Base-by-base conservation (phyloP, 345 rosid genomes). In the Ceriops tagal region DNA sequence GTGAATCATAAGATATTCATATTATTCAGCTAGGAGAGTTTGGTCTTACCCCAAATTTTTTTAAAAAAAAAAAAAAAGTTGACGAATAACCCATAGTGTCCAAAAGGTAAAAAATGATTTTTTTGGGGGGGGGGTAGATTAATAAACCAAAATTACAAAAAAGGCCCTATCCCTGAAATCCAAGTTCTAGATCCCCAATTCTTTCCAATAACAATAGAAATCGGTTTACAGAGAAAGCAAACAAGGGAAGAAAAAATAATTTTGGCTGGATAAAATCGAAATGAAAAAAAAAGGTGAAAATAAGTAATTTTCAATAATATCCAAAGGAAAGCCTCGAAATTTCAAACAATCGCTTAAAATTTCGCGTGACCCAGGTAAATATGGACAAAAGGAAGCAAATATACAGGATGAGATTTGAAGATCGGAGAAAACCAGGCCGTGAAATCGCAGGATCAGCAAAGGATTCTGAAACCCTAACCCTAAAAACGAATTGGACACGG, bases 381-480 rank as follows among this genome's bases (percentile, higher is more conserved):
- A 28, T 9, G 19, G 24, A 59, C 18, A 47, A 62, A 5, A 5
- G 34, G 32, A 71, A 57, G 22, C 24, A n/a, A 75, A 67, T 39
- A 53, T 47, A 58, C 22, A 32, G 8, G 6, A 13, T 52, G 58
- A 27, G 52, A 66, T 63, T 31, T 8, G 46, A n/a, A 69, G 65
- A 83, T 83, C 71, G 35, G 69, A 59, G 31, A 58, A 67, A 67
- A 32, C 31, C 67, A 6, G 13, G 30, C 24, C 1, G 8, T 1
- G 39, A 31, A 75, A 73, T 62, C 62, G 32, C 46, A 34, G 24
- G 56, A 43, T 37, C 31, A 43, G 26, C 19, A 1, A 15, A 35
- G 28, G 35, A 20, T 30, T 16, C 20, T 1, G 26, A 76, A 78
- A 74, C 83, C 84, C 83, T 76, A 78, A 76, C 81, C 86, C 81